A percentile compares a stretch with the other conserved stretches of the same genome.
Conservation (phyloP, 2,329 filamentous ascomycete species). For the Camillea tinctor region DNA sequence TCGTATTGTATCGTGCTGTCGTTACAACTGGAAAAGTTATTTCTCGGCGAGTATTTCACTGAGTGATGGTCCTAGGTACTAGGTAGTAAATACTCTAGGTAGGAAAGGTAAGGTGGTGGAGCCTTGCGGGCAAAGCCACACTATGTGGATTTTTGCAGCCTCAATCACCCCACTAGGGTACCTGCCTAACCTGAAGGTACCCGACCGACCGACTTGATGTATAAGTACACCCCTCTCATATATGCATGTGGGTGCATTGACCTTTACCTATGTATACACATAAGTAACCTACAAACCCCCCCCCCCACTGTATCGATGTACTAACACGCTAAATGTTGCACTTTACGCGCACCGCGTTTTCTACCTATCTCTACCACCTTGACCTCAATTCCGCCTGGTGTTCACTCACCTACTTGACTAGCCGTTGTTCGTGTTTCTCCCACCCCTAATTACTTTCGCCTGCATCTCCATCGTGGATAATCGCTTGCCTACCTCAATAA, state of each 20-base stretch:
- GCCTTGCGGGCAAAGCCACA: slow-evolving; percentile 4
- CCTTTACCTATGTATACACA: neutral
- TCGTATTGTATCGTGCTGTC: neutral
- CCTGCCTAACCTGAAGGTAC: neutral
- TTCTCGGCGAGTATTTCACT: neutral
- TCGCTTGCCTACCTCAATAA: neutral
- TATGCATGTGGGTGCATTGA: neutral
- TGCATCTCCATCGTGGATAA: neutral
- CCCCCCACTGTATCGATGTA: too few relatives aligned
- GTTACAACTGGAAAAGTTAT: neutral
- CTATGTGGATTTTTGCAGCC: neutral
- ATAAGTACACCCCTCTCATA: neutral
- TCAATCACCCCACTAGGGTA: neutral
- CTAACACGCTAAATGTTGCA: slow-evolving; percentile 6
- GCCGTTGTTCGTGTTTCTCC: neutral
- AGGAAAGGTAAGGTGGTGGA: slow-evolving; percentile 4
- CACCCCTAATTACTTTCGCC: too few relatives aligned
- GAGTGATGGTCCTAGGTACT: neutral
- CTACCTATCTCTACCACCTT: neutral
- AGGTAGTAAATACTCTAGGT: neutral
- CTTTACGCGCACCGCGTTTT: slow-evolving; percentile 33
- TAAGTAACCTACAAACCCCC: slow-evolving; percentile 3
- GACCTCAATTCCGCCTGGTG: neutral
- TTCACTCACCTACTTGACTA: slow-evolving; percentile 1
- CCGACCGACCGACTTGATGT: neutral